Evolutionary conservation across 2,329 filamentous ascomycete species (phyloP).

Genomic region (Colletotrichum sp.): DNA sequence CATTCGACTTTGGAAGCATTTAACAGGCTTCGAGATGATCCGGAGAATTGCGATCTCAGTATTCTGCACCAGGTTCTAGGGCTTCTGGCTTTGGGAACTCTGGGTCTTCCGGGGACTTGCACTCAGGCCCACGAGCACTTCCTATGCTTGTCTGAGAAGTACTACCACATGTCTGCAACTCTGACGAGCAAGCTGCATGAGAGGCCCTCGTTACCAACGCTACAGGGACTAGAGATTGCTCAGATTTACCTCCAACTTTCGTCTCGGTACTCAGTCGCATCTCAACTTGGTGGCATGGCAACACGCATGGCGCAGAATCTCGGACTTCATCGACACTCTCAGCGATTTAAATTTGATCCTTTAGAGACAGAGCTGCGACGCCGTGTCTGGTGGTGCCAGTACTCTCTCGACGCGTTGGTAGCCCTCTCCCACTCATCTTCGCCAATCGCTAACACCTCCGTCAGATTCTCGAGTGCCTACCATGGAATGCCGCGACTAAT

Average conservation of each 20-base stretch:
- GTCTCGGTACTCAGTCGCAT: conserved; percentile 24
- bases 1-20: conserved; percentile 21
- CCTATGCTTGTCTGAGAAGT: conserved; percentile 25
- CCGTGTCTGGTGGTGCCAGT: conserved; percentile 31
- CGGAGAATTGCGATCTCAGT: background rate
- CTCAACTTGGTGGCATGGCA: conserved; percentile 27
- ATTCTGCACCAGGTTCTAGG: conserved; percentile 23
- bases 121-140: conserved; percentile 23
- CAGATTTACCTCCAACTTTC: conserved; percentile 29
- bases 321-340: conserved; percentile 28
- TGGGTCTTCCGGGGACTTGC: conserved; percentile 19
- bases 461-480: conserved; percentile 28
- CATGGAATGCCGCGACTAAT: conserved; percentile 31
- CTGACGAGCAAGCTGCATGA: conserved; percentile 22
- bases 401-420: conserved; percentile 27
- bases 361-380: conserved; percentile 28
- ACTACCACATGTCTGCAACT: conserved; percentile 21
- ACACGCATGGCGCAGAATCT: conserved; percentile 28
- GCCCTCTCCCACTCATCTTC: background rate
- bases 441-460: background rate
- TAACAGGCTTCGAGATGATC: background rate
- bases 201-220: conserved; percentile 22
- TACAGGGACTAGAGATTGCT: conserved; percentile 26
- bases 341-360: conserved; percentile 30
- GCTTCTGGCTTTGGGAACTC: conserved; percentile 24